Percentiles rank a stretch among this genome's conserved stretches.
Evolutionary conservation across 257 asterid species (phyloP).

Genomic region (Leonotis leonurus): DNA sequence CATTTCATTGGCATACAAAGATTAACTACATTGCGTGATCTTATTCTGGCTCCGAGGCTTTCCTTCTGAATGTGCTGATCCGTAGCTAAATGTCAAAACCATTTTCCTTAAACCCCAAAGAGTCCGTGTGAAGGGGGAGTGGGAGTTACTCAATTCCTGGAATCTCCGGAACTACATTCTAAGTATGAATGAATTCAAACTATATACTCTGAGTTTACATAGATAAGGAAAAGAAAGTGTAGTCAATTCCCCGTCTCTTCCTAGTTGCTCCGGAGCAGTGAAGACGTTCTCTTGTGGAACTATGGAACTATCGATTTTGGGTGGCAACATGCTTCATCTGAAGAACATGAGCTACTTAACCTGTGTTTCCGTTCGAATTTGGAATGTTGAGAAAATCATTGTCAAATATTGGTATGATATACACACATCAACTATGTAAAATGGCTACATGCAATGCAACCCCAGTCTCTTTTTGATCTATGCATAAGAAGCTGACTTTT

Average conservation of each 20-base stretch:
- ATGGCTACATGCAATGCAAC: too few species aligned
- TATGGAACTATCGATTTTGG: not conserved
- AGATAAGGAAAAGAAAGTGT: not conserved
- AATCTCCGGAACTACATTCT: not conserved
- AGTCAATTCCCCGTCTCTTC: not conserved
- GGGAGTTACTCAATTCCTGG: not conserved
- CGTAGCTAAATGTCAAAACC: not conserved
- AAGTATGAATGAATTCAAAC: not conserved
- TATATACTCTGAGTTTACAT: not conserved
- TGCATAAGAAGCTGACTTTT: not conserved
- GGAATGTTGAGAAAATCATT: not conserved
- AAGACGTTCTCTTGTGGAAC: not conserved
- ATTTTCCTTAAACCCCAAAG: not conserved
- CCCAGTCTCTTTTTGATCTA: not conserved
- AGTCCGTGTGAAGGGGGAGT: not conserved
- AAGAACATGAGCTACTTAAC: not conserved
- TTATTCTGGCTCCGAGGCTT: not conserved
- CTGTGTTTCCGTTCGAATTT: not conserved
- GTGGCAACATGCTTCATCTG: not conserved
- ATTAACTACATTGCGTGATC: not conserved
- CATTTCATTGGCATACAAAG: too few species aligned
- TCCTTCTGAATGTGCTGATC: not conserved
- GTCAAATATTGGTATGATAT: not conserved
- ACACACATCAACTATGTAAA: not conserved
- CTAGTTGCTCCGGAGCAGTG: not conserved